Evolutionary conservation across 176 grass and related monocot species (phyloP).

Genomic region (Oryza meridionalis): DNA sequence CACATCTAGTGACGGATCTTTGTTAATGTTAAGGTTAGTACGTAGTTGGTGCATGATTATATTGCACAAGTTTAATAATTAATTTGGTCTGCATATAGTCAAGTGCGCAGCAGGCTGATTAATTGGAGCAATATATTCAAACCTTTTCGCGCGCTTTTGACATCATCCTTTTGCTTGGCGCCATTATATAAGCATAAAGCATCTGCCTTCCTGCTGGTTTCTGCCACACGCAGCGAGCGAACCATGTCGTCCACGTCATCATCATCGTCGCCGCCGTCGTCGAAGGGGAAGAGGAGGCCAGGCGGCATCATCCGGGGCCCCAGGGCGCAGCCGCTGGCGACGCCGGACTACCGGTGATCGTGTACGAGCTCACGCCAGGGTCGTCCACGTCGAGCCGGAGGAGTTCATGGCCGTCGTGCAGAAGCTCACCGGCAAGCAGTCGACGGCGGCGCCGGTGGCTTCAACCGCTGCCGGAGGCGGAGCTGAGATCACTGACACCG

Average conservation of each 20-base stretch:
- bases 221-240: background rate
- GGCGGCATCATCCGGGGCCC: constrained; percentile 32
- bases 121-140: background rate
- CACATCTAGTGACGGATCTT: no score
- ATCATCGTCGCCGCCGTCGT: background rate
- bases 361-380: constrained; percentile 55
- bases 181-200: background rate
- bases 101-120: background rate
- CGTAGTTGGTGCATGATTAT: no score
- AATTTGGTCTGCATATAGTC: no score
- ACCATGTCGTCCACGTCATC: background rate
- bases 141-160: background rate
- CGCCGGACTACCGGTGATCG: constrained; percentile 48
- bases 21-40: no score
- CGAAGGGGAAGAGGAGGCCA: constrained; percentile 13
- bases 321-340: constrained; percentile 35
- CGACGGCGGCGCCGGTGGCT: no score
- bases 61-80: no score
- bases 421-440: constrained; percentile 47
- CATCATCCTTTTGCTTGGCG: background rate
- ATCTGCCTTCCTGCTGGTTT: no score
- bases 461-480: background rate
- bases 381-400: constrained; percentile 47
- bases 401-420: constrained; percentile 74
- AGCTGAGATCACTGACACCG: no score